Evolutionary conservation across 371 early-diverging fungal species (phyloP).

Genomic region (Coemansia sp.): DNA sequence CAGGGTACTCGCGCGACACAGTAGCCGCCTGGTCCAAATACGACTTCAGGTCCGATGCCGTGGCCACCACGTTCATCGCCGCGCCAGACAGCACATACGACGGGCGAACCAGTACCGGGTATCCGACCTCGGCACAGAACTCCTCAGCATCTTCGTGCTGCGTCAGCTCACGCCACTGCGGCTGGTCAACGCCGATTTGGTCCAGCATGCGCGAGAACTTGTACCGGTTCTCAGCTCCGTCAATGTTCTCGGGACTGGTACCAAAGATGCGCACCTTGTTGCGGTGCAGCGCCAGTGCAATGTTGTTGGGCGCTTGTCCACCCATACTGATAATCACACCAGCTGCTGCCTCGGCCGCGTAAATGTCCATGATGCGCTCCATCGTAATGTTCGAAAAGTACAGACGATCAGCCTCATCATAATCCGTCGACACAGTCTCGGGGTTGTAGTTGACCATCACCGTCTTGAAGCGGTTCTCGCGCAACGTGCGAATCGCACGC

Average conservation of each 20-base stretch:
- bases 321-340: slow-evolving; percentile 89
- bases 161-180: slow-evolving; percentile 88
- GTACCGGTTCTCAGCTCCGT: slow-evolving; percentile 90
- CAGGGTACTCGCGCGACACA: slow-evolving; percentile 91
- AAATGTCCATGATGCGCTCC: slow-evolving; percentile 92
- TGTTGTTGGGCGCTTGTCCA: slow-evolving; percentile 93
- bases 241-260: slow-evolving; percentile 88
- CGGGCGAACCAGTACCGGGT: slow-evolving; percentile 92
- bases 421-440: slow-evolving; percentile 95
- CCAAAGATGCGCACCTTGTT: slow-evolving; percentile 76
- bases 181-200: slow-evolving; percentile 90
- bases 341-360: slow-evolving; percentile 74
- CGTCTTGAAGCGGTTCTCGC: slow-evolving; percentile 73
- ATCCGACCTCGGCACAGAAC: slow-evolving; percentile 85
- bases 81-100: slow-evolving; percentile 95
- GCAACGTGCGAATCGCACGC: slow-evolving; percentile 75
- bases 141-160: slow-evolving; percentile 72
- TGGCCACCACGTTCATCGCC: slow-evolving; percentile 93
- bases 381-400: slow-evolving; percentile 91
- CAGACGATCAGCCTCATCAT: slow-evolving; percentile 90
- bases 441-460: slow-evolving; percentile 98
- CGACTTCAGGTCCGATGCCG: slow-evolving; percentile 70
- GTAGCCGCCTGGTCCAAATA: slow-evolving; percentile 83
- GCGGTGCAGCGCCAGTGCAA: slow-evolving; percentile 77
- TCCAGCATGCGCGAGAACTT: slow-evolving; percentile 89